Percentiles rank a stretch among this genome's conserved stretches.
These are phyloP conservation scores for Fusarium humuli DNA, from an alignment of 2,329 filamentous ascomycete species.

Conservation along the genomic window DNA sequence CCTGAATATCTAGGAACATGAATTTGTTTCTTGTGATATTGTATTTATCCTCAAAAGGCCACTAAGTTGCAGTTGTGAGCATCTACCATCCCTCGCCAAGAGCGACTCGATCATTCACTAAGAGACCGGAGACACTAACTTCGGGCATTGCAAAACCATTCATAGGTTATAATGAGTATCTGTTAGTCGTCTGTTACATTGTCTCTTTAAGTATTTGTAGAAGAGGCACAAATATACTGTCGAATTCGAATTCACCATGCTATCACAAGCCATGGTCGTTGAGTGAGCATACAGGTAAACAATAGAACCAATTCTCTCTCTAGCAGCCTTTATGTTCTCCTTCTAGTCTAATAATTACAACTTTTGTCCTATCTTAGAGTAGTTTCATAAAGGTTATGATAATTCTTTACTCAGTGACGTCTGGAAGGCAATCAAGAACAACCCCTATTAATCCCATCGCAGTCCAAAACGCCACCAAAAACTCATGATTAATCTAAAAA, in stretches of 20 bases:
- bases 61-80: background rate
- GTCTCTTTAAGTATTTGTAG: accelerated
- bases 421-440: background rate
- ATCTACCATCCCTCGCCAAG: background rate
- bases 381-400: background rate
- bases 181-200: background rate
- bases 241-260: background rate
- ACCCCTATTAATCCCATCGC: too few species aligned
- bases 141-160: background rate
- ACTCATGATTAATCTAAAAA: background rate
- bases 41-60: background rate
- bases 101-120: background rate
- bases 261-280: background rate
- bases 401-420: background rate
- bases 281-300: background rate
- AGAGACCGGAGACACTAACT: background rate
- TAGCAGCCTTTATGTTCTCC: accelerated
- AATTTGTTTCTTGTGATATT: background rate
- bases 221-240: too few species aligned
- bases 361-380: accelerated
- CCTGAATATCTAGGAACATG: background rate
- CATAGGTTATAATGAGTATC: accelerated
- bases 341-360: background rate
- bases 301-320: too few species aligned
- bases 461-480: background rate